phyloP scores from a whole-genome alignment of 2,329 filamentous ascomycete species.

The Colletotrichum trifolii region DNA sequence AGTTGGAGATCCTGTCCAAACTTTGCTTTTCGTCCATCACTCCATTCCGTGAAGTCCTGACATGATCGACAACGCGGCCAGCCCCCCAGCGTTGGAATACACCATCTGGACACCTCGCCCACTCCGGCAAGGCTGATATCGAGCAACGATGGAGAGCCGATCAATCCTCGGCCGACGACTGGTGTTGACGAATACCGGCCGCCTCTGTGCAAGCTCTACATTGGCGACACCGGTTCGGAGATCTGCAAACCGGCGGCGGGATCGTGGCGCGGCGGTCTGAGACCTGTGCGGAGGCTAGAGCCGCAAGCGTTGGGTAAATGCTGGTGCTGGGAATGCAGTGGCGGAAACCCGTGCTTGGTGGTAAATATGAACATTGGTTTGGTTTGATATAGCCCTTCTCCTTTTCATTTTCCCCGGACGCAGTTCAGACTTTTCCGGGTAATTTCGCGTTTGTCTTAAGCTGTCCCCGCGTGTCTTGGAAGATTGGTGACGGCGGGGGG shows the following conservation, averaged over 20 bases:
- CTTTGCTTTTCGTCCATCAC: too few relatives aligned
- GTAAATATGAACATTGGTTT: too few relatives aligned
- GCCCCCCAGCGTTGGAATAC: too few relatives aligned
- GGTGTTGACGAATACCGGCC: not conserved
- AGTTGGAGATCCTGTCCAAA: too few relatives aligned
- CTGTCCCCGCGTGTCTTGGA: too few relatives aligned
- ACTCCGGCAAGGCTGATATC: not conserved
- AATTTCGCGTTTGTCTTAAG: too few relatives aligned
- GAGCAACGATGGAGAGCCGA: not conserved
- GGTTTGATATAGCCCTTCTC: too few relatives aligned
- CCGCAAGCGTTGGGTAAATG: conserved; percentile 19
- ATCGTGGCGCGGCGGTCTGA: conserved; percentile 14
- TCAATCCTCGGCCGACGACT: conserved; percentile 2
- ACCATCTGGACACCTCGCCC: too few relatives aligned
- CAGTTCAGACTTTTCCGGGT: too few relatives aligned
- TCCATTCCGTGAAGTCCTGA: too few relatives aligned
- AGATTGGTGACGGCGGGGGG: too few relatives aligned
- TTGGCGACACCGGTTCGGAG: conserved; percentile 8
- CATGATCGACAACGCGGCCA: too few relatives aligned
- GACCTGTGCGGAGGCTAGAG: not conserved
- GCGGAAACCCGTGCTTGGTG: not conserved
- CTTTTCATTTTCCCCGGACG: not conserved
- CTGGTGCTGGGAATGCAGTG: conserved; percentile 17
- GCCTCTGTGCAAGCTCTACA: conserved; percentile 8
- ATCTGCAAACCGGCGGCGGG: conserved; percentile 22